Conservation (phyloP, 2,329 filamentous ascomycete genomes). For the Magnaporthales sp. region DNA sequence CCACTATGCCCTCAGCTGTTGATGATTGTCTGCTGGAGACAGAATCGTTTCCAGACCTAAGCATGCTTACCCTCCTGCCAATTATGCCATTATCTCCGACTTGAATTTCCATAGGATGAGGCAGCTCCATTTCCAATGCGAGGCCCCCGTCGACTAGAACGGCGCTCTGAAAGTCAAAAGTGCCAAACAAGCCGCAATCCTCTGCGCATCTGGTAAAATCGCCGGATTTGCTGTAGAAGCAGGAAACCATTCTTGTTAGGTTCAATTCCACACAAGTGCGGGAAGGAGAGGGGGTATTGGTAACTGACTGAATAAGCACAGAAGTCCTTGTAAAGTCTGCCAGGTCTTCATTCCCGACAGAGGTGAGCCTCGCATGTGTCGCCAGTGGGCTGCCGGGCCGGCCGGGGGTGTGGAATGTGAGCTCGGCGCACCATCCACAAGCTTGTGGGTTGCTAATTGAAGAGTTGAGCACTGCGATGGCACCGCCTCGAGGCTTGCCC, state of each 20-base stretch:
- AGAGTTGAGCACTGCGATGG: not conserved
- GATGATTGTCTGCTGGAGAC: not conserved
- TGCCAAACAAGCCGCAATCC: not conserved
- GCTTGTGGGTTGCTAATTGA: not conserved
- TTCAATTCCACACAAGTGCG: not conserved
- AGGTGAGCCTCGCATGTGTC: not conserved
- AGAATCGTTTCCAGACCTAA: not conserved
- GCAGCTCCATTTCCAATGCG: not conserved
- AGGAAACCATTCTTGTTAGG: not conserved
- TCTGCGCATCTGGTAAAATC: not conserved
- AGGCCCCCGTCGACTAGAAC: not conserved
- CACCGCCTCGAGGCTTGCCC: not conserved
- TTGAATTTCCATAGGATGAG: not conserved
- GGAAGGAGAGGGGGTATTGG: not conserved
- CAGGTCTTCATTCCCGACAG: not conserved
- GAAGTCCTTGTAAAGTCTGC: not conserved
- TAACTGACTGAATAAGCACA: conserved; percentile 5
- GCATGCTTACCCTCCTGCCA: conserved; percentile 2
- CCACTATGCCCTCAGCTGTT: conserved; percentile 3
- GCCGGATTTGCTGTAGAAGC: not conserved
- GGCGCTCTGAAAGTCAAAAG: not conserved
- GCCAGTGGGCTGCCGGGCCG: not conserved
- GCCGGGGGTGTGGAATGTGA: conserved; percentile 3
- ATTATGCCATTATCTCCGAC: conserved; percentile 4
- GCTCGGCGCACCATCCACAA: not conserved